Evolutionary conservation across 495 filamentous ascomycete species (phyloP).

Genomic region (Lentithecium fluviatile): DNA sequence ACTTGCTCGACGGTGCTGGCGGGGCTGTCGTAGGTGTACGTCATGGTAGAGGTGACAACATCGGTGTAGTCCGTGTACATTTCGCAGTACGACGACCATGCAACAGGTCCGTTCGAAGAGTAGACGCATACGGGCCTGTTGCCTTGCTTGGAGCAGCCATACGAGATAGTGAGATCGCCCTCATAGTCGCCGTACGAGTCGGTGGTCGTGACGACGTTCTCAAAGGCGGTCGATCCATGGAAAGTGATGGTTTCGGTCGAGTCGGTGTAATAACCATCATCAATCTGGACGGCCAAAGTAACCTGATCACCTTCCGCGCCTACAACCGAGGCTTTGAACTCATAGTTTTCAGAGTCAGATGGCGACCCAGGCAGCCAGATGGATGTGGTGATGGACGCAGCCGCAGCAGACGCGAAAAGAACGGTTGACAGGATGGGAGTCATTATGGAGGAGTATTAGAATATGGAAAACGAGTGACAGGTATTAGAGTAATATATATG

Average conservation of each 20-base stretch:
- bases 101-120: not conserved
- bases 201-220: not conserved
- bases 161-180: not conserved
- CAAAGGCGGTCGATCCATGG: not conserved
- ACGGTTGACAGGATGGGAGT: not conserved
- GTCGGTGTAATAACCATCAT: not conserved
- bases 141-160: not conserved
- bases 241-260: not conserved
- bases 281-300: not conserved
- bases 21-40: not conserved
- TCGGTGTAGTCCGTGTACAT: not conserved
- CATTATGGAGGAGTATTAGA: not conserved
- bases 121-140: not conserved
- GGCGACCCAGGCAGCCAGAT: not conserved
- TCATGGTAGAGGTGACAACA: not conserved
- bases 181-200: not conserved
- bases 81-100: not conserved
- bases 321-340: not conserved
- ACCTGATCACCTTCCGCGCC: not conserved
- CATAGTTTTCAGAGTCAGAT: not conserved
- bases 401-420: not conserved
- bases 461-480: not conserved
- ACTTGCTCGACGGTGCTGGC: not conserved
- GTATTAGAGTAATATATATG: not conserved
- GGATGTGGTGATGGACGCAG: not conserved